A percentile compares a stretch with the other conserved stretches of the same genome.
Evolutionary conservation across 352 stramenopile species (phyloP).

Genomic region (Nothophytophthora sp.): DNA sequence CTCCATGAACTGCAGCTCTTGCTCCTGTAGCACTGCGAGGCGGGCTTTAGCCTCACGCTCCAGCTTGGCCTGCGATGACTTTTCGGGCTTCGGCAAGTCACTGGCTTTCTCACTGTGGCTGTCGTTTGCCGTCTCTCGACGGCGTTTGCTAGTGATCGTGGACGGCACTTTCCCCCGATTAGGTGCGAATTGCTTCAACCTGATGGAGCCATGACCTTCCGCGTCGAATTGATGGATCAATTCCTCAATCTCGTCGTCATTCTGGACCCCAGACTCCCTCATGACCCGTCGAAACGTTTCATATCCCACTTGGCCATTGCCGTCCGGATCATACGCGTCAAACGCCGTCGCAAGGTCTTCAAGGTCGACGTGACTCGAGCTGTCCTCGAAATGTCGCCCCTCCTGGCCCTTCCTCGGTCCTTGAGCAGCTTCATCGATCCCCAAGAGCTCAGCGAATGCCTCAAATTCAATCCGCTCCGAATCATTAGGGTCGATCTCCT

Average conservation of each 20-base stretch:
- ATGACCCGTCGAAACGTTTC: constrained; percentile 57
- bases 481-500: constrained; percentile 40
- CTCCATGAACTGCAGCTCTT: constrained; percentile 59
- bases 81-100: constrained; percentile 1
- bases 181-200: constrained; percentile 44
- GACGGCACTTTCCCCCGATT: constrained; percentile 16
- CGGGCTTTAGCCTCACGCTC: constrained; percentile 17
- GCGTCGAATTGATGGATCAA: constrained; percentile 43
- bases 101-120: not conserved
- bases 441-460: constrained; percentile 36
- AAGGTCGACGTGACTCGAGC: constrained; percentile 13
- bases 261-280: constrained; percentile 46
- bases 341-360: constrained; percentile 36
- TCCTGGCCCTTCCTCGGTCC: constrained; percentile 2
- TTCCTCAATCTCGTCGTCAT: constrained; percentile 33
- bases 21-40: constrained; percentile 34
- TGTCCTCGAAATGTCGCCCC: not conserved
- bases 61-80: constrained; percentile 9
- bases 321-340: constrained; percentile 33
- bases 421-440: not conserved
- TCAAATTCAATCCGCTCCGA: constrained; percentile 50
- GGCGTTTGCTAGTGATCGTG: constrained; percentile 11
- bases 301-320: constrained; percentile 43
- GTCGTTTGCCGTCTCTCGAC: not conserved
- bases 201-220: constrained; percentile 43